Evolutionary conservation across 2,329 filamentous ascomycete genomes (phyloP).

Genomic region (Monilinia aucupariae): DNA sequence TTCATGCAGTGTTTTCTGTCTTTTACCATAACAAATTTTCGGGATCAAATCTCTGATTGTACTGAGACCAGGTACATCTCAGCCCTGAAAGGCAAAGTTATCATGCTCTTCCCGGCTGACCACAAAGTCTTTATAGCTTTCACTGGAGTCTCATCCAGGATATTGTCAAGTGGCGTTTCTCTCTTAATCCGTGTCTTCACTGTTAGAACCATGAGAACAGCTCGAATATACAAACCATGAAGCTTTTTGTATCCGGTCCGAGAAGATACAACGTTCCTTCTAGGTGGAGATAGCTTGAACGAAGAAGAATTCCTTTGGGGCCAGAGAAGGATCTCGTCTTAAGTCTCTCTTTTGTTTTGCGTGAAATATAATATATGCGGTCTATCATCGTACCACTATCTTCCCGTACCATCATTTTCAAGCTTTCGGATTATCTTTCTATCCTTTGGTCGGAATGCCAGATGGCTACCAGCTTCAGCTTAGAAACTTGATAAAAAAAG

Average conservation of each 20-base stretch:
- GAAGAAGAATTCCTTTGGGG: background rate
- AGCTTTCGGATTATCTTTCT: background rate
- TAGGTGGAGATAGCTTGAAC: background rate
- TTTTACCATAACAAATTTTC: no score
- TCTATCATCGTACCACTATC: background rate
- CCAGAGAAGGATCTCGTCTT: background rate
- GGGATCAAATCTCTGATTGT: background rate
- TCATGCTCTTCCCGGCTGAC: background rate
- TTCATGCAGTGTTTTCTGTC: no score
- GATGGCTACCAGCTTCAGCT: background rate
- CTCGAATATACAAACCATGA: fast-evolving
- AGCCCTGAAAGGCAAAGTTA: background rate
- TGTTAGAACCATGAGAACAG: background rate
- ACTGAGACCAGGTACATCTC: background rate
- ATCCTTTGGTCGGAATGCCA: background rate
- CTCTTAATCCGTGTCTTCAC: background rate
- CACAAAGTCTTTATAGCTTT: background rate
- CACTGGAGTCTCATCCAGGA: background rate
- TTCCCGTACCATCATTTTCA: background rate
- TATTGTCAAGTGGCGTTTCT: background rate
- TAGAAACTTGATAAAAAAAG: background rate
- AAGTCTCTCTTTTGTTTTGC: background rate
- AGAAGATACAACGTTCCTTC: background rate
- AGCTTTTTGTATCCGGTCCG: background rate
- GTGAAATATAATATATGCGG: background rate